phyloP scores from a whole-genome alignment of 768 basidiomycete species.

The Agaricus sinodeliciosus region DNA sequence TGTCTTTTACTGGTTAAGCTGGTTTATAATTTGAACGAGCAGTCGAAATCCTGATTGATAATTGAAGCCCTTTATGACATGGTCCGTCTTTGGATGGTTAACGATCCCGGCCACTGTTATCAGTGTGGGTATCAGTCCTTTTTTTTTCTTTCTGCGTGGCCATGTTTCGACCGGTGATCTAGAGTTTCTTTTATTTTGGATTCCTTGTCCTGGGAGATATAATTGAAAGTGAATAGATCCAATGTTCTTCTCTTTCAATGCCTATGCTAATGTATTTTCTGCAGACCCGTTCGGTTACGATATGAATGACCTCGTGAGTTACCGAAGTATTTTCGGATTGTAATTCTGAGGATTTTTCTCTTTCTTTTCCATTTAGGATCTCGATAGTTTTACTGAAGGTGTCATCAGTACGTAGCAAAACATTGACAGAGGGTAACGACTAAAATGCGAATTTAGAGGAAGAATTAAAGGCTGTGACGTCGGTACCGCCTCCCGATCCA shows the following conservation, averaged over 20 bases:
- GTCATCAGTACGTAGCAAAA: slow-evolving; percentile 48
- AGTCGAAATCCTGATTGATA: neutral
- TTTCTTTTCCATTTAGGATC: slow-evolving; percentile 30
- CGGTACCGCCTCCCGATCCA: slow-evolving; percentile 52
- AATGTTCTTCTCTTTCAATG: neutral
- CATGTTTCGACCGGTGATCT: slow-evolving; percentile 5
- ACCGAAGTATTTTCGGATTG: neutral
- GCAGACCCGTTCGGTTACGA: slow-evolving; percentile 56
- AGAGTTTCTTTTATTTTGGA: slow-evolving; percentile 69
- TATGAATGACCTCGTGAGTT: slow-evolving; percentile 60
- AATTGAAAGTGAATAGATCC: slow-evolving; percentile 54
- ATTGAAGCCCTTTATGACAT: slow-evolving; percentile 59
- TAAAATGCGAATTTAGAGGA: slow-evolving; percentile 27
- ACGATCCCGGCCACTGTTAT: slow-evolving; percentile 60
- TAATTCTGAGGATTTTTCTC: neutral
- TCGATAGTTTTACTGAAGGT: slow-evolving; percentile 67
- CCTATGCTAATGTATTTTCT: neutral
- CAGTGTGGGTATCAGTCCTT: slow-evolving; percentile 28
- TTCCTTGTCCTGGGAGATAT: slow-evolving; percentile 71
- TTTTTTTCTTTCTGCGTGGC: slow-evolving; percentile 4
- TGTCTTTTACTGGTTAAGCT: slow-evolving; percentile 48
- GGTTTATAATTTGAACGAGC: neutral
- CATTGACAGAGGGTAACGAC: neutral
- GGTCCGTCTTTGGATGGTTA: slow-evolving; percentile 44
- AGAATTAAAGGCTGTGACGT: slow-evolving; percentile 58